Percentiles rank a stretch among this genome's conserved stretches.
Conservation (phyloP, 108 stramenopile genomes). For the Skeletonema costatum region DNA sequence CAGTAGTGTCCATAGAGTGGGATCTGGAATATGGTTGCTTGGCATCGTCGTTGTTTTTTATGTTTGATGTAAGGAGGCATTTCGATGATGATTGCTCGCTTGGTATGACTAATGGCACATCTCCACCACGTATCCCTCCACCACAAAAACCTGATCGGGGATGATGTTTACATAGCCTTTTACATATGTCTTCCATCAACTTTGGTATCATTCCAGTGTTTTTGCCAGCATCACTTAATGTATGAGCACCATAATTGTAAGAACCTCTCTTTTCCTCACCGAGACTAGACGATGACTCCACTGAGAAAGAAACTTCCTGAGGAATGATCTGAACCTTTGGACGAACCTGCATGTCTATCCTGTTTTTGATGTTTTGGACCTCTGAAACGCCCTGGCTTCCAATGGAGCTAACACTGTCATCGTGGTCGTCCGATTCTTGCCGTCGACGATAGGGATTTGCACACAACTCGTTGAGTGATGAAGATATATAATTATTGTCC, state of each 20-base stretch:
- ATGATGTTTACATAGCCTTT: neutral
- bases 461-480: neutral
- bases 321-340: conserved; percentile 1
- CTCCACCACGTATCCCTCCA: neutral
- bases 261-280: neutral
- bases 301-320: conserved; percentile 3
- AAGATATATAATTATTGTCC: neutral
- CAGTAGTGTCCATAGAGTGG: neutral
- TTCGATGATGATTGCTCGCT: neutral
- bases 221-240: neutral
- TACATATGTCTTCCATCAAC: neutral
- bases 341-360: neutral
- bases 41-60: neutral
- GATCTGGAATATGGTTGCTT: neutral
- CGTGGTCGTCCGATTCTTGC: neutral
- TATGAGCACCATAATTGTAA: neutral
- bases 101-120: neutral
- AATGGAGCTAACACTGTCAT: conserved; percentile 15
- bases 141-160: neutral
- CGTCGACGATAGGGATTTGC: neutral
- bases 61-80: neutral
- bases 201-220: neutral
- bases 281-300: neutral
- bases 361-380: neutral
- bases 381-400: conserved; percentile 19